A percentile compares a stretch with the other conserved stretches of the same genome.
These are phyloP conservation scores for Vitis rotundifolia DNA, from an alignment of 164 flowering plant genomes.

Conservation along the genomic window DNA sequence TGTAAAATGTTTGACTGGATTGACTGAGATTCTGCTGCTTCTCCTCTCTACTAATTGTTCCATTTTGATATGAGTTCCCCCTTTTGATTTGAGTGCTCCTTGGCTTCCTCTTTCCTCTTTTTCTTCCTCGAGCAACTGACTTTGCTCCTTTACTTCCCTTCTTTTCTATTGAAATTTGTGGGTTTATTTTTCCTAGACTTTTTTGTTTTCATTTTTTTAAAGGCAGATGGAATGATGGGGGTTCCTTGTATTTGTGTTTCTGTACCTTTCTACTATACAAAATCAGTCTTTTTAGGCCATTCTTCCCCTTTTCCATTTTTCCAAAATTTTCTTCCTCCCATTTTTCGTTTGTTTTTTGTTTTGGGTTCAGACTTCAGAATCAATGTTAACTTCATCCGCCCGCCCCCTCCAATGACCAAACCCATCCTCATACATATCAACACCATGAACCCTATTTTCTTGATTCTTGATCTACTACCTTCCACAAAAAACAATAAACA, in stretches of 20 bases:
- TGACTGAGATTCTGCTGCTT: constrained; percentile 30
- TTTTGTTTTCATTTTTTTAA: constrained; percentile 25
- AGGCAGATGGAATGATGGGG: constrained; percentile 50
- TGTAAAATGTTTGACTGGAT: constrained; percentile 34
- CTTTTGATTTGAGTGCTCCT: constrained; percentile 51
- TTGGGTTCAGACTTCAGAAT: neutral
- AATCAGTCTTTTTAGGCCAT: constrained; percentile 57
- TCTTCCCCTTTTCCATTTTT: constrained; percentile 4
- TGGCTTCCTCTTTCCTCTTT: constrained; percentile 47
- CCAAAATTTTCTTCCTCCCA: neutral
- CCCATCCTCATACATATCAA: too few relatives aligned
- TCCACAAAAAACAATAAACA: too few relatives aligned
- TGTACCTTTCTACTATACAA: constrained; percentile 32
- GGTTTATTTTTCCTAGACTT: constrained; percentile 41
- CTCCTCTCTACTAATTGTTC: constrained; percentile 1
- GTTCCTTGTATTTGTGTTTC: constrained; percentile 37
- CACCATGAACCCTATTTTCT: too few relatives aligned
- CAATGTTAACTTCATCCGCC: too few relatives aligned
- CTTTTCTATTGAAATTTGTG: constrained; percentile 51
- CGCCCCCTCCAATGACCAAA: too few relatives aligned
- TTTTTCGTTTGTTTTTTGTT: neutral
- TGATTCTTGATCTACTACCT: too few relatives aligned
- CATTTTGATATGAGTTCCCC: neutral
- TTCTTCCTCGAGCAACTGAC: constrained; percentile 88
- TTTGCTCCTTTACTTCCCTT: constrained; percentile 35